A percentile compares a stretch with the other conserved stretches of the same genome.
Evolutionary conservation across 495 filamentous ascomycete genomes (phyloP).

Genomic region (Aspergillus olivimuriae): DNA sequence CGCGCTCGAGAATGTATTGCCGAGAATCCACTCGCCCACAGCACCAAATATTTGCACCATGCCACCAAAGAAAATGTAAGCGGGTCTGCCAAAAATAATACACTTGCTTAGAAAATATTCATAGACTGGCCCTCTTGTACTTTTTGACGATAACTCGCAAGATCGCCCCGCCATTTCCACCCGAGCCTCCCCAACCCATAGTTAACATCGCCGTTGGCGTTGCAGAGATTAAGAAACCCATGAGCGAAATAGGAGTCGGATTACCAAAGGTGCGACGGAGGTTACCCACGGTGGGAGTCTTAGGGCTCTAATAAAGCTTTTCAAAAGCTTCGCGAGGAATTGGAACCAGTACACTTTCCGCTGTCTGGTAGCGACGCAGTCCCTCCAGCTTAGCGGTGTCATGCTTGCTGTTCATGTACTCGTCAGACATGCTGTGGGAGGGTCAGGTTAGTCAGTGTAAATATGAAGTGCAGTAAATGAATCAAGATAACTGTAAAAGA

Average conservation of each 20-base stretch:
- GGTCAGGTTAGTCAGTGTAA: too few species aligned
- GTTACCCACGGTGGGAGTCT: constrained; percentile 36
- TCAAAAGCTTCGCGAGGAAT: constrained; percentile 60
- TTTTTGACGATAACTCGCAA: constrained; percentile 30
- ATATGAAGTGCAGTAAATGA: too few species aligned
- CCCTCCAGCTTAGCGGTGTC: too few species aligned
- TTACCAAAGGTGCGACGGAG: constrained; percentile 51
- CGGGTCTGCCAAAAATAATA: too few species aligned
- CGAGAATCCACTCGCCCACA: constrained; percentile 63
- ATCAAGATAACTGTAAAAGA: too few species aligned
- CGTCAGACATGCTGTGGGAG: too few species aligned
- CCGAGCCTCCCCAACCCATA: constrained; percentile 67
- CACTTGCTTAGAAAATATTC: too few species aligned
- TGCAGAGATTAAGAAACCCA: constrained; percentile 60
- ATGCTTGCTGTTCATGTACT: too few species aligned
- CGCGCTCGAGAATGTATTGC: constrained; percentile 68
- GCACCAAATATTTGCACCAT: constrained; percentile 58
- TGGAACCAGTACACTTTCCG: constrained; percentile 31
- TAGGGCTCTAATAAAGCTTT: constrained; percentile 65
- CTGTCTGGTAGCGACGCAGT: too few species aligned
- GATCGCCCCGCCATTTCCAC: constrained; percentile 57
- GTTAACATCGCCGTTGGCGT: constrained; percentile 57
- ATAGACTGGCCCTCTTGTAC: too few species aligned
- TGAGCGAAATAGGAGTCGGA: constrained; percentile 62
- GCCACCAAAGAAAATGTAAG: constrained; percentile 66